These are phyloP conservation scores for Pythium coloratum DNA, from an alignment of 352 stramenopile species.

Conservation along the genomic window DNA sequence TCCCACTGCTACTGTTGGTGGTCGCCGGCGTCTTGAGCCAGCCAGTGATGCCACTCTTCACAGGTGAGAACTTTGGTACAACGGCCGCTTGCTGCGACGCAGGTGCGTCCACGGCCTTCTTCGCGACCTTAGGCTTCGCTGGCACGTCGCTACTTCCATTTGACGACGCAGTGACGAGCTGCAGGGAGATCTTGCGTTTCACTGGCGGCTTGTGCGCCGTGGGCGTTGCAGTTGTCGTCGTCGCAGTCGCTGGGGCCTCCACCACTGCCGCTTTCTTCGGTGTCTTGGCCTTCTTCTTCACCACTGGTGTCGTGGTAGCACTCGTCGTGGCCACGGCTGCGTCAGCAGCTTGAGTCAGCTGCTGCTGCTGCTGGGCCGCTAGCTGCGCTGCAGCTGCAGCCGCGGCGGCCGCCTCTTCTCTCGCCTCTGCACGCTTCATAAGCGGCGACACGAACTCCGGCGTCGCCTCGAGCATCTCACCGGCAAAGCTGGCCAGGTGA, in stretches of 20 bases:
- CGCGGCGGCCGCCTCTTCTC: conserved; percentile 12
- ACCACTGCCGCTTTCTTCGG: background rate
- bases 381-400: background rate
- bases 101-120: background rate
- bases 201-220: conserved; percentile 22
- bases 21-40: conserved; percentile 25
- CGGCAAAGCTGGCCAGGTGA: conserved; percentile 18
- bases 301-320: background rate
- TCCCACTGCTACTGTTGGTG: background rate
- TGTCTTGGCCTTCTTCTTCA: conserved; percentile 20
- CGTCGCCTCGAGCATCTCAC: conserved; percentile 14
- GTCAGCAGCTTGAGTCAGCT: background rate
- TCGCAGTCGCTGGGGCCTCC: background rate
- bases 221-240: background rate
- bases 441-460: conserved; percentile 27
- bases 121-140: conserved; percentile 8
- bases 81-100: background rate
- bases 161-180: conserved; percentile 12
- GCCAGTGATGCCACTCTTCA: conserved; percentile 22
- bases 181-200: conserved; percentile 25
- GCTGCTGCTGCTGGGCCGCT: background rate
- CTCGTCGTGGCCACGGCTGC: background rate
- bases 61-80: conserved; percentile 4
- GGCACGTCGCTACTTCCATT: background rate
- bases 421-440: conserved; percentile 23